Evolutionary conservation across 345 rosid genomes (phyloP), one percentile per base, ranked within the genome.

Genomic region (Acer negundo): DNA sequence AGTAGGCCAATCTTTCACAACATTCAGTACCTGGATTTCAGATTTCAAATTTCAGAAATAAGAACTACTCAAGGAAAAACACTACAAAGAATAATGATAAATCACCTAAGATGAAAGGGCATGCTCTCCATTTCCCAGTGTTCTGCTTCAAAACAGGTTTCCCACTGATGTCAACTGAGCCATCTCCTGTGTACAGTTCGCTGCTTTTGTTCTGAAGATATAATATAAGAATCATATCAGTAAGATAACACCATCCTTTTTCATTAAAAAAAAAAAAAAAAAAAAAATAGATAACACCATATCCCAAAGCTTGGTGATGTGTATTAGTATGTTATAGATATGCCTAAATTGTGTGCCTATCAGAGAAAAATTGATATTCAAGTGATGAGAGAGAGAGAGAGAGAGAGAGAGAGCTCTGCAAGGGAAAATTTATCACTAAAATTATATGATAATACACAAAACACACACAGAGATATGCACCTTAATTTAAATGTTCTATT

Each of bases 71-170:
- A 20, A 19, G 23, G 62, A 17, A 13, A 73, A 72, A 11, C 5
- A 22, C 51, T 20, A 35, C 0, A 49, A 66, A 79, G 16, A 72
- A 40, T 10, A 31, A 77, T 51, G 46, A 53, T 63, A 76, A 19
- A 17, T 55, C 81, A 94, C 98, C 96, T 72, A 95, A 81, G 80
- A 95, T 96, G 80, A 94, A 96, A 23, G 98, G 97, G 77, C 98
- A 94, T 53, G 97, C 99, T 94, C 80, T 92, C 99, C 98, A 96
- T 49, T 89, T 94, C 23, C 98, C 98, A 38, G 97, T 93, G 12
- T 82, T 94, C 80, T 86, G 79, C 88, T 91, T 94, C 80, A 94
- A 82, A 75, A 92, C 90, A 51, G 92, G 97, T 42, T 90, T 86
- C 67, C 98, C 97, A 3, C 81, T 59, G 59, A 89, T 7, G 76